Conservation (phyloP, 2,329 filamentous ascomycete genomes). For the Ilyonectria destructans region DNA sequence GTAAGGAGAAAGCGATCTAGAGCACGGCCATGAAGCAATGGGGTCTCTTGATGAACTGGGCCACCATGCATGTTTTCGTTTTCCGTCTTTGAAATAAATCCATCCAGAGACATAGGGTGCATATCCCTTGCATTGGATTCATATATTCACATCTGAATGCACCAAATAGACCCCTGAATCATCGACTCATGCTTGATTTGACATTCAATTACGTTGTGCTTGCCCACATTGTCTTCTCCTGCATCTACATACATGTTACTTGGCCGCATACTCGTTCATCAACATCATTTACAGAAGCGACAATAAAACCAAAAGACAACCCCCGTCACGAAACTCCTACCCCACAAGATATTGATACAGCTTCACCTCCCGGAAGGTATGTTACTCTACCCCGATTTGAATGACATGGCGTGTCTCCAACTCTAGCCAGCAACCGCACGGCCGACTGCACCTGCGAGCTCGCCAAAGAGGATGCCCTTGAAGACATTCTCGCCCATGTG, state of each 20-base stretch:
- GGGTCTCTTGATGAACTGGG: too few species aligned
- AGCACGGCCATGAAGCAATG: too few species aligned
- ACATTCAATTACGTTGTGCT: background rate
- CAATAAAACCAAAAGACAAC: background rate
- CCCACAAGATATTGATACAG: conserved; percentile 19
- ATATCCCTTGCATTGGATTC: background rate
- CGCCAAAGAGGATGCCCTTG: conserved; percentile 83
- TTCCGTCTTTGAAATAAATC: too few species aligned
- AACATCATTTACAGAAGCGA: background rate
- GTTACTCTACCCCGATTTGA: background rate
- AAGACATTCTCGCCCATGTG: conserved; percentile 84
- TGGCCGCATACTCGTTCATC: conserved; percentile 1
- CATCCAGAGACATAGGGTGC: too few species aligned
- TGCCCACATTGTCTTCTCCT: background rate
- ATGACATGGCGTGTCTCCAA: conserved; percentile 10
- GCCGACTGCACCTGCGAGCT: conserved; percentile 77
- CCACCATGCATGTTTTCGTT: too few species aligned
- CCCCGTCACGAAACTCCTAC: background rate
- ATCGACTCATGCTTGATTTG: background rate
- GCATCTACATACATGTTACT: background rate
- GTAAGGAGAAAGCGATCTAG: too few species aligned
- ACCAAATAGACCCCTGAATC: background rate
- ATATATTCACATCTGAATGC: background rate
- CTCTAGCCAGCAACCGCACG: conserved; percentile 62
- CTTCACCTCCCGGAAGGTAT: conserved; percentile 1